Base-by-base conservation (phyloP, 305 asterid genomes). In the Plantago coronopus region DNA sequence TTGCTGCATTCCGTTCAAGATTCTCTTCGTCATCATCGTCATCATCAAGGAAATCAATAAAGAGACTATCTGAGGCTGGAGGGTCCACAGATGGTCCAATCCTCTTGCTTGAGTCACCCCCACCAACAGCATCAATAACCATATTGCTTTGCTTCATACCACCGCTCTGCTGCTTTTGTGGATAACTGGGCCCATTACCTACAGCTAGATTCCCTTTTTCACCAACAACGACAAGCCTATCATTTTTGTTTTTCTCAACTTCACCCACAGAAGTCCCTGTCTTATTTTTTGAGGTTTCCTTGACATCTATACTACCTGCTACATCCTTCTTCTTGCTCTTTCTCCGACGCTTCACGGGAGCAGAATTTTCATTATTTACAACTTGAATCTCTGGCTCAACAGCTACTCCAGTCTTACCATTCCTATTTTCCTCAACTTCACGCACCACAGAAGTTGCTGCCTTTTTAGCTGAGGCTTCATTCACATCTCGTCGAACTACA, bases 1-100 rank as follows among this genome's bases (percentile, higher is more conserved):
- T 83, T 21, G 99, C 99, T n/a, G 99, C 99, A 69, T 94, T 94
- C 70, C 76, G 81, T 79, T 94, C 96, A n/a, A 94, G 99, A 69
- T 91, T 91, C 81, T 86, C 98, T 80, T 91, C 96, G 73, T 93
- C 96, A 18, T 91, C 93, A 3, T 88, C 97, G 1, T 76, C 86
- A 7, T 83, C 96, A 59, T 85, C 91, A 54, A 79, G 79, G 60
- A 77, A 64, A 79, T 74, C 83, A 69, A 54, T 67, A 70, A 58
- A 64, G 66, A 61, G 63, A 65, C 72, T 68, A 69, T 66, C 72
- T 34, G 81, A 75, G 62, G 58, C 73, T 40, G 83, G 70, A 70
- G 78, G 73, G 61, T 72, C 85, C 48, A 72, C 74, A 48, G 85
- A 61, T 74, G 85, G 80, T 71, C 76, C 83, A 40, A 80, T 71